Base-by-base conservation (phyloP, 108 stramenopile species). In the Cafeteria roenbergensis region DNA sequence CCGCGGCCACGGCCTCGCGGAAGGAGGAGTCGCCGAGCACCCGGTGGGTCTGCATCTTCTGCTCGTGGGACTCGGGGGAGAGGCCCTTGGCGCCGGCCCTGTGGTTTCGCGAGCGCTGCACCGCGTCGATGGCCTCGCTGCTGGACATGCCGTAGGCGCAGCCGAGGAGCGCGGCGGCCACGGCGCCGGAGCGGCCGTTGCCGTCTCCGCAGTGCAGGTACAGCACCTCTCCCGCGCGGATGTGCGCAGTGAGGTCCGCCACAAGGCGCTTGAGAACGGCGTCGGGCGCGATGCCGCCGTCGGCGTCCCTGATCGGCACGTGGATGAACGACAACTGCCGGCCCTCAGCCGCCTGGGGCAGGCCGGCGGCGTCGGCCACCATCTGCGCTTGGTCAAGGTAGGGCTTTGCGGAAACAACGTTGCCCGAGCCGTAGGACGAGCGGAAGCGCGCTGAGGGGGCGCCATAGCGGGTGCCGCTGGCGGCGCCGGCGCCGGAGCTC, bases 201-300 rank as follows among this genome's bases (percentile, higher is more conserved):
- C 82, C 82, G 24, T 80, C 82, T 72, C 73, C 70, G 69, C 79
- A 80, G 63, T 84, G 82, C 12, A 84, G 60, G 61, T 82, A 84
- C 17, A 82, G 34, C 20, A 81, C 74, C 63, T 84, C 76, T 6
- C 80, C 78, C 17, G 67, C 29, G 14, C 51, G 67, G 1, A 84
- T 30, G 26, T 75, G 51, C 26, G 24, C 29, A 24, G 73, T 70
- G 25, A 84, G 67, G 26, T 74, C 20, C 27, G 26, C n/a, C 21
- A 74, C 72, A 3, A 81, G 65, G 25, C 27, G 38, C 24, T 31
- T 1, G 32, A 84, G 76, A 29, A 56, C 71, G 32, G 53, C 62
- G 66, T 84, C 82, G 29, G 68, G 68, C 0, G 78, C 71, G 1
- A 75, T 69, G 33, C 66, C 60, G 65, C 80, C 80, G 70, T 84